These are phyloP conservation scores for Baorangia bicolor DNA, from an alignment of 768 basidiomycete genomes.

Conservation along the genomic window DNA sequence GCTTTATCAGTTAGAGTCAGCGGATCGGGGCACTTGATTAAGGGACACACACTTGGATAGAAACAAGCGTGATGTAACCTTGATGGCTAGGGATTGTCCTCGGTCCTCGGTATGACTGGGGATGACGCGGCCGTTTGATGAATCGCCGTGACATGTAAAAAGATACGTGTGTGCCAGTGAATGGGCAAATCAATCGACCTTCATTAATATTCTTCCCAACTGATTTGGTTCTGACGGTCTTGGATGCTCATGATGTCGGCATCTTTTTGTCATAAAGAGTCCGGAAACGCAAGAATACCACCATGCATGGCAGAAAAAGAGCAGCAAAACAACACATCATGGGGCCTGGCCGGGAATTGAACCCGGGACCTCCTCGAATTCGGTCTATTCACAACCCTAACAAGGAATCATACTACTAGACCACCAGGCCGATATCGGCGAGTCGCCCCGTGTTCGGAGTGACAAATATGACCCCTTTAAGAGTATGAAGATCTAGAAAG, in stretches of 20 bases:
- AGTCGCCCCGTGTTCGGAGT: background rate
- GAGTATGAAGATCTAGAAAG: background rate
- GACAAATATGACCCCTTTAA: background rate
- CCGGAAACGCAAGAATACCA: slow-evolving; percentile 2
- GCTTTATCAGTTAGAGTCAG: background rate
- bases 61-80: slow-evolving; percentile 34
- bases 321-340: slow-evolving; percentile 7
- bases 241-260: slow-evolving; percentile 28
- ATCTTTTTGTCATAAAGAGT: slow-evolving; percentile 21
- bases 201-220: slow-evolving; percentile 8
- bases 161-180: slow-evolving; percentile 22
- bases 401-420: slow-evolving; percentile 69
- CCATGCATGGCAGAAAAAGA: background rate
- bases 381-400: slow-evolving; percentile 40
- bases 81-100: slow-evolving; percentile 29
- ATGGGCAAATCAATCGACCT: slow-evolving; percentile 24
- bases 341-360: slow-evolving; percentile 84
- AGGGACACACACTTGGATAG: slow-evolving; percentile 13
- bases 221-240: slow-evolving; percentile 7
- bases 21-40: slow-evolving; percentile 12
- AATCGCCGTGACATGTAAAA: slow-evolving; percentile 43
- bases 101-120: slow-evolving; percentile 34
- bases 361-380: slow-evolving; percentile 77
- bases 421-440: slow-evolving; percentile 45
- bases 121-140: slow-evolving; percentile 40